Evolutionary conservation across 2,329 filamentous ascomycete genomes (phyloP).

Genomic region (Pyrenophora tritici-repentis): DNA sequence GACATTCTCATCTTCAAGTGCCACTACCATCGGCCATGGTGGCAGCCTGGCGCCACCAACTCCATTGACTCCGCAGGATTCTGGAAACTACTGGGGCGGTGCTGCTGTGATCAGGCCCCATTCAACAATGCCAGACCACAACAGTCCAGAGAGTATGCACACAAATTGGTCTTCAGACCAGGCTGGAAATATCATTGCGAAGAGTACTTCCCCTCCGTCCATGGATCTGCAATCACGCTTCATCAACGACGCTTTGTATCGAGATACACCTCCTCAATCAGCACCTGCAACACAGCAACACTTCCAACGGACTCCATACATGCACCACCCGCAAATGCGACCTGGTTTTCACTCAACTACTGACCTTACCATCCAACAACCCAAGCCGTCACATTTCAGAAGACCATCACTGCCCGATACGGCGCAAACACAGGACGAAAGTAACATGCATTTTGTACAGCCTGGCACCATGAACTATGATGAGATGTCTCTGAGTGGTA

Average conservation of each 20-base stretch:
- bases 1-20: constrained; percentile 45
- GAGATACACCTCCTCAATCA: constrained; percentile 57
- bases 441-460: constrained; percentile 31
- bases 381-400: constrained; percentile 45
- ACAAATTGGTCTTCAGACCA: constrained; percentile 47
- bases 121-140: constrained; percentile 43
- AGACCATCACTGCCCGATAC: constrained; percentile 45
- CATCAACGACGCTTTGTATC: constrained; percentile 43
- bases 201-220: constrained; percentile 52
- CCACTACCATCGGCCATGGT: constrained; percentile 41
- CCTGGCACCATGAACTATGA: constrained; percentile 37
- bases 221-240: constrained; percentile 40
- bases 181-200: constrained; percentile 36
- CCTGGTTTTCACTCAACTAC: constrained; percentile 42
- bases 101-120: constrained; percentile 37
- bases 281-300: constrained; percentile 56
- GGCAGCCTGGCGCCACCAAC: constrained; percentile 55
- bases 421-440: constrained; percentile 32
- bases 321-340: constrained; percentile 42
- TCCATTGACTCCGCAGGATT: constrained; percentile 52
- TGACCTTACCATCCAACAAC: constrained; percentile 42
- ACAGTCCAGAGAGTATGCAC: constrained; percentile 47
- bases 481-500: constrained; percentile 34
- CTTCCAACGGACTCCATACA: constrained; percentile 48
- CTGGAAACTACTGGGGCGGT: constrained; percentile 50